Evolutionary conservation across 371 early-diverging fungal species (phyloP).

Genomic region (Zopfochytrium polystomum): DNA sequence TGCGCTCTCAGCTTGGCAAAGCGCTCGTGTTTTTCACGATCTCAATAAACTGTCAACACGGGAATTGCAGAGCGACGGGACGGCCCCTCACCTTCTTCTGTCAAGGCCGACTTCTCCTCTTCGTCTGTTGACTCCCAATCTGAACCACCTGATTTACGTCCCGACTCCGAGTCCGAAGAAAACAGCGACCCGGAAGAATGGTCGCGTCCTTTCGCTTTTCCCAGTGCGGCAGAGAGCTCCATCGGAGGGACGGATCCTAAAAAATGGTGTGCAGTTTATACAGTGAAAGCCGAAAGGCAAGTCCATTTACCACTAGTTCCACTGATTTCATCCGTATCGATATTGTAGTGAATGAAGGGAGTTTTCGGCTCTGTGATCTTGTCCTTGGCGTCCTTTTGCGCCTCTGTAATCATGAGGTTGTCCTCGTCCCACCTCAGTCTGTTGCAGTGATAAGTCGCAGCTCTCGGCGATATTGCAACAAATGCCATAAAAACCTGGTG

Average conservation of each 20-base stretch:
- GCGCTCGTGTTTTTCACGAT: conserved; percentile 39
- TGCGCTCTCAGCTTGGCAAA: conserved; percentile 71
- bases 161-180: conserved; percentile 21
- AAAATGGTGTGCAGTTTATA: not conserved
- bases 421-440: conserved; percentile 88
- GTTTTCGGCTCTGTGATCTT: conserved; percentile 97
- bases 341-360: conserved; percentile 85
- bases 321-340: conserved; percentile 67
- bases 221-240: conserved; percentile 36
- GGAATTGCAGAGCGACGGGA: not conserved
- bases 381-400: conserved; percentile 88
- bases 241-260: conserved; percentile 42
- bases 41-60: conserved; percentile 12
- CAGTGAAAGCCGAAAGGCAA: not conserved
- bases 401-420: conserved; percentile 82
- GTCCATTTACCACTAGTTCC: conserved; percentile 31
- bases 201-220: conserved; percentile 13
- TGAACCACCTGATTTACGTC: conserved; percentile 3
- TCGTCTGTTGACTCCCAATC: conserved; percentile 43
- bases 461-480: too few relatives aligned
- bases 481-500: too few relatives aligned
- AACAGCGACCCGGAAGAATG: conserved; percentile 12
- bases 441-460: too few relatives aligned
- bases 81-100: conserved; percentile 19
- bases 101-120: conserved; percentile 24